A percentile compares a stretch with the other conserved stretches of the same genome.
These are phyloP conservation scores for Fusarium avenaceum DNA, from an alignment of 2,329 filamentous ascomycete genomes.

Conservation along the genomic window DNA sequence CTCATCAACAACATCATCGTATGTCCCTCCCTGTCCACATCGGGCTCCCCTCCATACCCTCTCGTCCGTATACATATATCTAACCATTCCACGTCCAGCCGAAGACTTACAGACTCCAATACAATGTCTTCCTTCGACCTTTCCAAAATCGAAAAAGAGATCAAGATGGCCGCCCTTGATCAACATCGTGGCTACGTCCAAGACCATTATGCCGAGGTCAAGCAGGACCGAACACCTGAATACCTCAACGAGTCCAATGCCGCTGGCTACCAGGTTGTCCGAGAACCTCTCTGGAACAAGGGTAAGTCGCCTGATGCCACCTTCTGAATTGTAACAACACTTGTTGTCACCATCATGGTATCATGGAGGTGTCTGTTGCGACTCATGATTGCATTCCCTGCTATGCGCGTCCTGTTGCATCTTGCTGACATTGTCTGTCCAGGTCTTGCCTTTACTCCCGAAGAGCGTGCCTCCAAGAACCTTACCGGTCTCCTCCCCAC, in stretches of 20 bases:
- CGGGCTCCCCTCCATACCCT: slow-evolving; percentile 56
- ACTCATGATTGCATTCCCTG: neutral
- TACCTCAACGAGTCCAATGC: slow-evolving; percentile 67
- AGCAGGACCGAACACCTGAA: slow-evolving; percentile 67
- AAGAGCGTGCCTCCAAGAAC: slow-evolving; percentile 74
- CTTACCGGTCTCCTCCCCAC: slow-evolving; percentile 74
- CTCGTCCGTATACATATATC: slow-evolving; percentile 65
- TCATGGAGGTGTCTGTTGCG: slow-evolving; percentile 4
- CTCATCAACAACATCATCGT: slow-evolving; percentile 61
- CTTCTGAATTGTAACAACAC: slow-evolving; percentile 24
- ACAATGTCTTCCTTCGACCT: slow-evolving; percentile 71
- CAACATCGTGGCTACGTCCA: slow-evolving; percentile 72
- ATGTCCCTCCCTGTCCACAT: slow-evolving; percentile 60
- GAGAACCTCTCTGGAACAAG: slow-evolving; percentile 75
- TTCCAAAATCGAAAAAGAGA: slow-evolving; percentile 68
- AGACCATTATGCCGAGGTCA: slow-evolving; percentile 68
- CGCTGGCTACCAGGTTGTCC: slow-evolving; percentile 71
- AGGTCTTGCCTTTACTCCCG: slow-evolving; percentile 75
- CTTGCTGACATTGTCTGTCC: slow-evolving; percentile 30
- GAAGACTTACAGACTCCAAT: slow-evolving; percentile 66
- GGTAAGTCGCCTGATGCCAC: slow-evolving; percentile 59
- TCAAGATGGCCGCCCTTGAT: slow-evolving; percentile 72
- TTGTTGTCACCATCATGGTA: slow-evolving; percentile 32
- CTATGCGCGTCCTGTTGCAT: slow-evolving; percentile 4
- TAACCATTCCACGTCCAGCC: slow-evolving; percentile 64